Conservation (phyloP, 345 rosid species). For the Diplotaxis tenuifolia region DNA sequence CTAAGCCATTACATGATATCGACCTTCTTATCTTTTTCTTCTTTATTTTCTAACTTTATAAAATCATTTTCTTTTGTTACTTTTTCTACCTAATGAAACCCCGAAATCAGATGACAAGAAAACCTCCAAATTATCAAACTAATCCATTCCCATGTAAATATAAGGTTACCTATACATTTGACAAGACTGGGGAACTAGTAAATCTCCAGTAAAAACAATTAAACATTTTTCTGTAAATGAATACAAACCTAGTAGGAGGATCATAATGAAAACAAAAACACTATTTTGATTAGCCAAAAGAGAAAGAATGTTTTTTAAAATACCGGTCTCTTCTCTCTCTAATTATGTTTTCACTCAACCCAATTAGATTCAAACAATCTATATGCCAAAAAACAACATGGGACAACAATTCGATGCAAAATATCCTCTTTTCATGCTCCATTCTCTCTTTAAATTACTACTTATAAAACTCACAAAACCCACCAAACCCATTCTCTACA, state of each 20-base stretch:
- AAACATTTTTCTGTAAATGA: not conserved
- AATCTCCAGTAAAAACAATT: not conserved
- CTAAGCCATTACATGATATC: constrained; percentile 48
- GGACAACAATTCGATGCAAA: constrained; percentile 32
- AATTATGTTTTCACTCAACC: constrained; percentile 35
- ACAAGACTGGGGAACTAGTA: not conserved
- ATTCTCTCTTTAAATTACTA: constrained; percentile 17
- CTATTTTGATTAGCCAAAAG: constrained; percentile 17
- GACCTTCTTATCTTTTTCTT: constrained; percentile 38
- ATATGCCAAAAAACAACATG: constrained; percentile 26
- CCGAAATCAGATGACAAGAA: too few species aligned
- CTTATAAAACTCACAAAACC: constrained; percentile 4
- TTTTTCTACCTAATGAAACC: constrained; percentile 26
- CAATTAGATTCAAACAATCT: constrained; percentile 33
- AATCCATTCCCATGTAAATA: constrained; percentile 19
- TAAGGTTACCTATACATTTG: not conserved
- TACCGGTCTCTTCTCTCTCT: constrained; percentile 8
- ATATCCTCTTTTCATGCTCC: constrained; percentile 25
- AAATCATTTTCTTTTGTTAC: constrained; percentile 44
- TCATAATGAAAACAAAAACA: constrained; percentile 12
- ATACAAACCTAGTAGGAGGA: not conserved
- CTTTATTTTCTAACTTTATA: not conserved
- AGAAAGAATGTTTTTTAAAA: not conserved
- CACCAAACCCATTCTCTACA: constrained; percentile 33
- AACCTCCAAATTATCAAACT: constrained; percentile 17